Evolutionary conservation across 139 green algal species (phyloP).

Genomic region (Closterium sp.): DNA sequence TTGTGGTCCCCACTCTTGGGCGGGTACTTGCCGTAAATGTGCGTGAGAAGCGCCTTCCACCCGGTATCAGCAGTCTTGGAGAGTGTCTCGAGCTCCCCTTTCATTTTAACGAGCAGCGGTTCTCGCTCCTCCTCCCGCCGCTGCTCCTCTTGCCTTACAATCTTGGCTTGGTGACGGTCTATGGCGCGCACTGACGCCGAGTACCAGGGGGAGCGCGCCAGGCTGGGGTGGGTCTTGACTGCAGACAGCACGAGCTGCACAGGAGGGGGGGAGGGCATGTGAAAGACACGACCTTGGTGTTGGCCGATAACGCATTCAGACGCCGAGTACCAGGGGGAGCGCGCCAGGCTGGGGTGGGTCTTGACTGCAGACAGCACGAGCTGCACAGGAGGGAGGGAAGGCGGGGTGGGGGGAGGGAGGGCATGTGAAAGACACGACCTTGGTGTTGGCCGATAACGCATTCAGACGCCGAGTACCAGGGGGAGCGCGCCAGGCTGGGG

Average conservation of each 20-base stretch:
- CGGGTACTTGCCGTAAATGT: neutral
- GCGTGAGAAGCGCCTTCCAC: neutral
- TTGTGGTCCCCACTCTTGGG: neutral
- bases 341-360: neutral
- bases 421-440: neutral
- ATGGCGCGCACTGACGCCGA: neutral
- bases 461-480: no score
- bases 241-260: neutral
- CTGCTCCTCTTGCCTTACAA: neutral
- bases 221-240: neutral
- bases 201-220: neutral
- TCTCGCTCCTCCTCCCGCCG: neutral
- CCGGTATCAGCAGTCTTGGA: neutral
- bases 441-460: neutral
- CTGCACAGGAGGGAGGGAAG: neutral
- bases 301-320: no score
- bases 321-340: neutral
- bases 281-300: neutral
- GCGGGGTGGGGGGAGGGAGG: no score
- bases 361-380: neutral
- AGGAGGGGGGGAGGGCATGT: neutral
- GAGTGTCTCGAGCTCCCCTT: neutral
- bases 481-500: neutral
- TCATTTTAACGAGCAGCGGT: neutral
- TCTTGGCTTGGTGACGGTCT: neutral